Conservation (phyloP, 306 rosid genomes). For the Astragalus glycyphyllos region DNA sequence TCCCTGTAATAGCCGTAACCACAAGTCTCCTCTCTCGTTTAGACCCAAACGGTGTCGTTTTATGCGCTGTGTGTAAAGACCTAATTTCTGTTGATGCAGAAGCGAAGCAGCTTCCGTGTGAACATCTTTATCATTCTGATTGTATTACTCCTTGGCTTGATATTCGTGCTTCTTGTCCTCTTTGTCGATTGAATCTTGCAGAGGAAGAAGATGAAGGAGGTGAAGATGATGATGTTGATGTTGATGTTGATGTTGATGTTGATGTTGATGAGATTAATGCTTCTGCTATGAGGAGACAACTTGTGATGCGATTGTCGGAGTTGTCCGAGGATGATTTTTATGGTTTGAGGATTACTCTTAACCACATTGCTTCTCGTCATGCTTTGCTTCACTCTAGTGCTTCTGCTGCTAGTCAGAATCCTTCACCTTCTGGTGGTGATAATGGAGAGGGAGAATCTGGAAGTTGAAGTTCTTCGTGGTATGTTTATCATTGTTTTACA, state of each 20-base stretch:
- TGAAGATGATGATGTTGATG: neutral
- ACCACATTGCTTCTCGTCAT: constrained; percentile 67
- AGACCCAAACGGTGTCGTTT: constrained; percentile 53
- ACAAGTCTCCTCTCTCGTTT: constrained; percentile 42
- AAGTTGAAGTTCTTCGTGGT: constrained; percentile 17
- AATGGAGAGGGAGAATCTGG: neutral
- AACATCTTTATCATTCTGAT: constrained; percentile 75
- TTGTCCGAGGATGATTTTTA: constrained; percentile 60
- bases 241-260: constrained; percentile 12
- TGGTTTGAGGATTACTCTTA: constrained; percentile 61
- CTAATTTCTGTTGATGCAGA: constrained; percentile 46
- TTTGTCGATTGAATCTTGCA: constrained; percentile 64
- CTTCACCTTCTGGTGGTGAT: neutral
- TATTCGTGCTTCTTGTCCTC: constrained; percentile 71
- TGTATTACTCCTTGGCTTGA: constrained; percentile 90
- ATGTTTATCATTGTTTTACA: constrained; percentile 3
- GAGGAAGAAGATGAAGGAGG: neutral
- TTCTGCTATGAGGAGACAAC: constrained; percentile 40
- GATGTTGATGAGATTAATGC: constrained; percentile 33
- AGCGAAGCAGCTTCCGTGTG: constrained; percentile 77
- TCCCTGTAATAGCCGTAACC: constrained; percentile 52
- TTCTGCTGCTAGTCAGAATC: neutral
- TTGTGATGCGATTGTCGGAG: constrained; percentile 54
- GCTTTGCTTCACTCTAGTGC: constrained; percentile 20
- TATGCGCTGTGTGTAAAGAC: constrained; percentile 81